phyloP scores from a whole-genome alignment of 805 yeast genomes.

The Starmerella stellata region DNA sequence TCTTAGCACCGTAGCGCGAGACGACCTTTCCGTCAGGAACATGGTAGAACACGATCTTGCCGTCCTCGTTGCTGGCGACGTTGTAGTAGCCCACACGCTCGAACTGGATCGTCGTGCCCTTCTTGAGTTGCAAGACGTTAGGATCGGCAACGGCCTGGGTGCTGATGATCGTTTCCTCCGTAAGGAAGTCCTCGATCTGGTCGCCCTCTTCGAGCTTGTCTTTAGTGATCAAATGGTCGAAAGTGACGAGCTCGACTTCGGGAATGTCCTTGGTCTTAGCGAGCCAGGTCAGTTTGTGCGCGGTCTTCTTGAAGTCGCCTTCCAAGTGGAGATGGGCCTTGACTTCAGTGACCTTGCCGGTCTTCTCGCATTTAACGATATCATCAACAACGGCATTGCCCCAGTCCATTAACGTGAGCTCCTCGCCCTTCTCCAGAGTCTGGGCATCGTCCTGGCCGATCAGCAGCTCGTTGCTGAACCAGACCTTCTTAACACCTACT shows the following conservation, averaged over 20 bases:
- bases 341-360: slow-evolving; percentile 38
- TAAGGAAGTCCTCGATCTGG: slow-evolving; percentile 77
- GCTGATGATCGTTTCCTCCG: slow-evolving; percentile 73
- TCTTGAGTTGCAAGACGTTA: slow-evolving; percentile 57
- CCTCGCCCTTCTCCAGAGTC: slow-evolving; percentile 67
- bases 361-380: slow-evolving; percentile 48
- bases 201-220: slow-evolving; percentile 91
- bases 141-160: slow-evolving; percentile 61
- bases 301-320: slow-evolving; percentile 94
- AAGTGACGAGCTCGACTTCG: slow-evolving; percentile 66
- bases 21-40: slow-evolving; percentile 90
- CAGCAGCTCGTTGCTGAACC: slow-evolving; percentile 43
- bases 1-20: slow-evolving; percentile 57
- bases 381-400: slow-evolving; percentile 74
- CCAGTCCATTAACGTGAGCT: slow-evolving; percentile 97
- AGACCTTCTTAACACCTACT: slow-evolving; percentile 67
- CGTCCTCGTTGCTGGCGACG: slow-evolving; percentile 43
- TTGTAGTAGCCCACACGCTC: slow-evolving; percentile 95
- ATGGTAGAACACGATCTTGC: slow-evolving; percentile 62
- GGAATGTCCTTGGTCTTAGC: slow-evolving; percentile 61
- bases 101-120: slow-evolving; percentile 78
- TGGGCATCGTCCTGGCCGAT: slow-evolving; percentile 75
- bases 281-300: slow-evolving; percentile 87
- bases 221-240: slow-evolving; percentile 86
- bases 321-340: slow-evolving; percentile 72